phyloP scores from a whole-genome alignment of 306 rosid species.

The Cucurbita moschata region DNA sequence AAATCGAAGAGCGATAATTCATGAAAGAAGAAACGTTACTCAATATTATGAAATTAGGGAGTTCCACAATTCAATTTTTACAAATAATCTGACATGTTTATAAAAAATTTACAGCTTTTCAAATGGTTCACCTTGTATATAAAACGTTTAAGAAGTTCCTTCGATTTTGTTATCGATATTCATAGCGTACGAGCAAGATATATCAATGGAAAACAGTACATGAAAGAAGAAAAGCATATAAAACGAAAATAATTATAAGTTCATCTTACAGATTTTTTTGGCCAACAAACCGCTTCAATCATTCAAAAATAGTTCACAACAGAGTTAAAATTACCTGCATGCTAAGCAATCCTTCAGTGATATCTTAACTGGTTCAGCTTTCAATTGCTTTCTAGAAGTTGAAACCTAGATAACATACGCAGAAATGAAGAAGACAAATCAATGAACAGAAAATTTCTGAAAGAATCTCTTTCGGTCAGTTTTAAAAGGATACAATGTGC shows the following conservation, averaged over 20 bases:
- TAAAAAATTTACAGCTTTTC: background rate
- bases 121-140: background rate
- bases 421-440: background rate
- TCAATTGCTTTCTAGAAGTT: slow-evolving; percentile 31
- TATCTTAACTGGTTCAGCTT: slow-evolving; percentile 74
- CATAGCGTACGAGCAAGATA: background rate
- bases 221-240: background rate
- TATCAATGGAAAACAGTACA: background rate
- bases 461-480: background rate
- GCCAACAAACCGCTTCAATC: background rate
- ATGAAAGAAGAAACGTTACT: background rate
- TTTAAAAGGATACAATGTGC: background rate
- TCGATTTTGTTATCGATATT: background rate
- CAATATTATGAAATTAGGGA: background rate
- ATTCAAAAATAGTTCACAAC: background rate
- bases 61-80: background rate
- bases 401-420: slow-evolving; percentile 37
- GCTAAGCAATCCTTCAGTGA: slow-evolving; percentile 97
- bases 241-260: background rate
- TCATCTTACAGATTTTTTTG: background rate
- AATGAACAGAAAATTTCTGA: background rate
- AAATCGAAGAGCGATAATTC: background rate
- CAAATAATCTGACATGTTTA: background rate
- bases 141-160: background rate
- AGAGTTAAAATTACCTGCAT: slow-evolving; percentile 48